Evolutionary conservation across 2,329 filamentous ascomycete genomes (phyloP).

Genomic region (Colletotrichum salicis): DNA sequence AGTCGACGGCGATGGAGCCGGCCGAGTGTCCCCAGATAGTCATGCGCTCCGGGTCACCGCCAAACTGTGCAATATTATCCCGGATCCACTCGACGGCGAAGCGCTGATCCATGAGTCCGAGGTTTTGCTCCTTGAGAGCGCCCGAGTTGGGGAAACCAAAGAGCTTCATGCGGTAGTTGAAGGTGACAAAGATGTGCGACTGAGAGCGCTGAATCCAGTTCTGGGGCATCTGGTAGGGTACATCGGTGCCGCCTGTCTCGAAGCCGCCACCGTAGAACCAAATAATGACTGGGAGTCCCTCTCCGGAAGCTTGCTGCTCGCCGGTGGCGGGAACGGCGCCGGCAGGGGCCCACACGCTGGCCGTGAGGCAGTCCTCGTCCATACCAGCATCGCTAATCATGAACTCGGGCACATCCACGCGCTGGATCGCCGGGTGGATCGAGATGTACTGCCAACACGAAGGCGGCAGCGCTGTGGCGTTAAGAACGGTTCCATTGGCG

Average conservation of each 20-base stretch:
- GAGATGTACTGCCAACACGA: constrained; percentile 35
- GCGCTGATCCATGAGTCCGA: constrained; percentile 65
- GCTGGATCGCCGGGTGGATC: constrained; percentile 29
- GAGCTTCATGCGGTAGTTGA: constrained; percentile 46
- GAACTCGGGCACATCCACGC: constrained; percentile 33
- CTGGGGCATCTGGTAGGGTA: constrained; percentile 42
- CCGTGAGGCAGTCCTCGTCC: constrained; percentile 71
- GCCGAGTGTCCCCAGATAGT: constrained; percentile 61
- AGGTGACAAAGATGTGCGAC: constrained; percentile 43
- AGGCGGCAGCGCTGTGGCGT: constrained; percentile 22
- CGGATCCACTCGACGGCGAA: constrained; percentile 62
- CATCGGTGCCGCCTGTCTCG: constrained; percentile 40
- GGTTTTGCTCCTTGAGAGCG: constrained; percentile 49
- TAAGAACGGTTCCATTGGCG: constrained; percentile 24
- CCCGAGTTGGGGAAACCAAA: constrained; percentile 45
- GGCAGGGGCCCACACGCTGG: constrained; percentile 56
- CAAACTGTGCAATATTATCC: constrained; percentile 61
- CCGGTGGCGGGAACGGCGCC: constrained; percentile 11
- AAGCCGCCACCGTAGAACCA: constrained; percentile 44
- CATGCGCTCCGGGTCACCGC: constrained; percentile 58
- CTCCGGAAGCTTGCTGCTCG: not conserved
- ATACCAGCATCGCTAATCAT: constrained; percentile 32
- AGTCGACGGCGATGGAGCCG: constrained; percentile 50
- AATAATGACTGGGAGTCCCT: constrained; percentile 34
- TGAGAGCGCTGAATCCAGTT: constrained; percentile 44